Conservation (phyloP, 805 yeast species). For the Saccharomycopsis oosterbeekiorum region DNA sequence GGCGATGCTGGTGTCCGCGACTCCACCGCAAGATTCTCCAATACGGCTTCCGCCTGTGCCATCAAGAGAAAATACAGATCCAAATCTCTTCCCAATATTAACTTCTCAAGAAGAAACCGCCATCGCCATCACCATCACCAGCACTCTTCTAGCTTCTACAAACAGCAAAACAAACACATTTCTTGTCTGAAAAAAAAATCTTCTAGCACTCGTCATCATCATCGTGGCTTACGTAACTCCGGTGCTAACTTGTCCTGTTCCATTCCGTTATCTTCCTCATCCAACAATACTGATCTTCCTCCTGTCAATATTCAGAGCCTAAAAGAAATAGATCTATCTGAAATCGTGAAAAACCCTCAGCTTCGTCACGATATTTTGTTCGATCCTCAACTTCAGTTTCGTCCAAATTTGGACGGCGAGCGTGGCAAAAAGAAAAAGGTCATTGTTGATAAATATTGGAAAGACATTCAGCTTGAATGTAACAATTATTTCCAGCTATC, state of each 20-base stretch:
- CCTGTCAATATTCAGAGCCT: constrained; percentile 26
- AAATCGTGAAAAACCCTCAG: constrained; percentile 85
- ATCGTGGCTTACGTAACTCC: constrained; percentile 8
- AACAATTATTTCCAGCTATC: constrained; percentile 28
- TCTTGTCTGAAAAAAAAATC: background rate
- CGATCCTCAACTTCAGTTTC: constrained; percentile 84
- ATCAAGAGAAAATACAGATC: background rate
- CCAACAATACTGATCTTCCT: constrained; percentile 5
- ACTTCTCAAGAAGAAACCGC: background rate
- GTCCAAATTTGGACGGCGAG: constrained; percentile 88
- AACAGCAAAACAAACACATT: background rate
- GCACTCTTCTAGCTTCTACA: background rate
- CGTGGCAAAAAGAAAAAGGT: constrained; percentile 70
- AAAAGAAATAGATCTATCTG: constrained; percentile 79
- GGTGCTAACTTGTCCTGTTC: constrained; percentile 6
- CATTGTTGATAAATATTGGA: constrained; percentile 78
- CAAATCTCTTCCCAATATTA: background rate
- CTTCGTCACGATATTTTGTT: constrained; percentile 86
- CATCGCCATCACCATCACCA: background rate
- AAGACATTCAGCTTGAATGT: constrained; percentile 62
- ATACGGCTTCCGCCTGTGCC: background rate
- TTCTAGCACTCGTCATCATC: constrained; percentile 6
- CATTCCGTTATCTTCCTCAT: background rate
- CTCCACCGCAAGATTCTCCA: background rate
- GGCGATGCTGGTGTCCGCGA: background rate